Conservation (phyloP, 257 asterid species). For the Fraxinus quadrangulata region DNA sequence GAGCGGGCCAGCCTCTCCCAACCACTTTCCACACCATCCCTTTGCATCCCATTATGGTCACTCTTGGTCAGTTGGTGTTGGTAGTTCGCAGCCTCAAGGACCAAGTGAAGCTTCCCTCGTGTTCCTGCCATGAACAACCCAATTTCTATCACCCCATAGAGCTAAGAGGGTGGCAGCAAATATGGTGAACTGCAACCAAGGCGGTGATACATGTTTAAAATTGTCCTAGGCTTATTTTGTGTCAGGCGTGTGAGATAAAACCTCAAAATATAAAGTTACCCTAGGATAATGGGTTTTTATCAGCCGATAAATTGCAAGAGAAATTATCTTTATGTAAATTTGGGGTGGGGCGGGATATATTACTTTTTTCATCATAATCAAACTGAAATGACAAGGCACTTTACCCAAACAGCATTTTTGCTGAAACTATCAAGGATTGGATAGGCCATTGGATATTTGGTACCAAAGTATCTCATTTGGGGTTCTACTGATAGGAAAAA, state of each 20-base stretch:
- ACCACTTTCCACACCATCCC: too few relatives aligned
- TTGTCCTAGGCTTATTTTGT: neutral
- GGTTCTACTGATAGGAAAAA: neutral
- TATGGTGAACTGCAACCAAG: too few relatives aligned
- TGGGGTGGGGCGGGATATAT: neutral
- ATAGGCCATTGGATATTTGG: neutral
- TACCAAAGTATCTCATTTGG: neutral
- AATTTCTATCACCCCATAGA: too few relatives aligned
- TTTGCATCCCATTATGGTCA: too few relatives aligned
- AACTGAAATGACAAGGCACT: neutral
- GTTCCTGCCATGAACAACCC: too few relatives aligned
- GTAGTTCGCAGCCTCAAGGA: too few relatives aligned
- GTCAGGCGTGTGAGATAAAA: neutral
- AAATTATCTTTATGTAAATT: neutral
- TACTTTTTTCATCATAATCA: neutral
- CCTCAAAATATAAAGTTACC: neutral
- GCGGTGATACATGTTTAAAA: too few relatives aligned
- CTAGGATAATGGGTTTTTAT: neutral
- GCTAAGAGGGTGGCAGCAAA: too few relatives aligned
- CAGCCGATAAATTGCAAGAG: neutral
- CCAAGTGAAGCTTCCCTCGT: neutral
- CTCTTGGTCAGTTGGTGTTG: too few relatives aligned
- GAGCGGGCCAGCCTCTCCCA: too few relatives aligned
- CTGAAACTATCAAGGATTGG: neutral
- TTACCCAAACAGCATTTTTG: neutral